phyloP scores from a whole-genome alignment of 2,329 filamentous ascomycete species.

The Exophiala lecanii-corni region DNA sequence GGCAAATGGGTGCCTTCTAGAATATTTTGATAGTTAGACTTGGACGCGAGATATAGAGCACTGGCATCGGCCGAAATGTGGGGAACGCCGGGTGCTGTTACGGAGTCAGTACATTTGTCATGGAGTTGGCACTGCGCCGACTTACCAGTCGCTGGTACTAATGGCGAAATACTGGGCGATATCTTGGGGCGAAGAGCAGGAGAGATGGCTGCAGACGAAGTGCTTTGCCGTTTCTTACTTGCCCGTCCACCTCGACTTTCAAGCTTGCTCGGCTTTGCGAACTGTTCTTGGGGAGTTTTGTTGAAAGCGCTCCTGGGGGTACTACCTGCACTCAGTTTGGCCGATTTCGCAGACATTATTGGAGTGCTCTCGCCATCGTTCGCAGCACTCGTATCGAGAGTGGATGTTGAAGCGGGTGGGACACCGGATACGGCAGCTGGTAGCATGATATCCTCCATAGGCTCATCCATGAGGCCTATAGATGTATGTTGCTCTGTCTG shows the following conservation, averaged over 20 bases:
- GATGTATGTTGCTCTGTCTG: constrained; percentile 37
- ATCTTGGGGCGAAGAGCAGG: constrained; percentile 84
- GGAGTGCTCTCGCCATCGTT: constrained; percentile 52
- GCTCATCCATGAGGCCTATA: constrained; percentile 43
- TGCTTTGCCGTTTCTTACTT: constrained; percentile 66
- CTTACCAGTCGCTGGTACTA: constrained; percentile 68
- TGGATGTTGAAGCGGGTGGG: constrained; percentile 44
- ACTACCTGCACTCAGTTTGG: constrained; percentile 55
- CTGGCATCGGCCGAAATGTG: constrained; percentile 54
- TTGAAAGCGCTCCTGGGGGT: constrained; percentile 26
- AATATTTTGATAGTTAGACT: constrained; percentile 98
- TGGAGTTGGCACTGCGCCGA: constrained; percentile 29
- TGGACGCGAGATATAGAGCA: constrained; percentile 77
- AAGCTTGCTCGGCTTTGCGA: constrained; percentile 28
- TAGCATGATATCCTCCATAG: constrained; percentile 63
- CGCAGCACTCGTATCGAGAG: constrained; percentile 41
- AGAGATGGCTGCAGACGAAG: constrained; percentile 70
- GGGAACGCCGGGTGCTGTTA: constrained; percentile 26
- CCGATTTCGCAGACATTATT: constrained; percentile 59
- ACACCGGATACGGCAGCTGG: constrained; percentile 59
- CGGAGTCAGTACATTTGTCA: constrained; percentile 12
- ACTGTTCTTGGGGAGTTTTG: constrained; percentile 32
- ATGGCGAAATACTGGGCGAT: constrained; percentile 88
- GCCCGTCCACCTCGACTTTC: constrained; percentile 40
- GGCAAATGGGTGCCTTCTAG: constrained; percentile 87